Evolutionary conservation across 176 grass and related monocot genomes (phyloP).

Genomic region (Chrysopogon serrulatus): DNA sequence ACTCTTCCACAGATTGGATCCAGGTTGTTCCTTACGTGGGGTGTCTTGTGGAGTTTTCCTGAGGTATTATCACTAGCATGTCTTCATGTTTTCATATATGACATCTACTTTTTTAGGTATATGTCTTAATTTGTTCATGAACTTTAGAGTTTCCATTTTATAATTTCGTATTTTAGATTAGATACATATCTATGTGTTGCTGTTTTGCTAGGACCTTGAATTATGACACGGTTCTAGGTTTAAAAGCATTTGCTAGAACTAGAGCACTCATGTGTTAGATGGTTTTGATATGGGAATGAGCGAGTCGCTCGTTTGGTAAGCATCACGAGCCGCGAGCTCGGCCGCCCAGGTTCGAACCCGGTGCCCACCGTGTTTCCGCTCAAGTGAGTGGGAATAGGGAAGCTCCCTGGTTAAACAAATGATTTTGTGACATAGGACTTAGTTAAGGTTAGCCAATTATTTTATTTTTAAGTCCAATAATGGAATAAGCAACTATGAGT

Average conservation of each 20-base stretch:
- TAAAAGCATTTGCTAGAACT: background rate
- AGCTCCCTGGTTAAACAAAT: too few relatives aligned
- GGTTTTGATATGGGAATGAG: too few relatives aligned
- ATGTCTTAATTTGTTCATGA: background rate
- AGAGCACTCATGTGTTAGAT: background rate
- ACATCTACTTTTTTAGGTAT: background rate
- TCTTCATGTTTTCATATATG: background rate
- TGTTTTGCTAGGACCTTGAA: background rate
- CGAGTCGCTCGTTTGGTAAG: too few relatives aligned
- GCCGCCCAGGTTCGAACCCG: too few relatives aligned
- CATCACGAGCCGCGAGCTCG: too few relatives aligned
- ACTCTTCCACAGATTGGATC: constrained; percentile 58
- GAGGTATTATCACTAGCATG: constrained; percentile 26
- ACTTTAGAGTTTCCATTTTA: background rate
- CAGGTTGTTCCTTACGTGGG: constrained; percentile 49
- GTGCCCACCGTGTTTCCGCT: too few relatives aligned
- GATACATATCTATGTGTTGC: background rate
- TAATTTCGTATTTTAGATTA: background rate
- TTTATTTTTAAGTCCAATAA: background rate
- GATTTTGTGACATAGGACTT: background rate
- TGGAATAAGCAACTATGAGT: background rate
- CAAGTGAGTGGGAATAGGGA: too few relatives aligned
- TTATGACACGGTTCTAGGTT: background rate
- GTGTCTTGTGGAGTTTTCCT: constrained; percentile 43
- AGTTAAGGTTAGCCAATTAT: background rate